These are phyloP conservation scores for Anthracocystis walkeri DNA, from an alignment of 1,284 basidiomycete species.

Conservation along the genomic window DNA sequence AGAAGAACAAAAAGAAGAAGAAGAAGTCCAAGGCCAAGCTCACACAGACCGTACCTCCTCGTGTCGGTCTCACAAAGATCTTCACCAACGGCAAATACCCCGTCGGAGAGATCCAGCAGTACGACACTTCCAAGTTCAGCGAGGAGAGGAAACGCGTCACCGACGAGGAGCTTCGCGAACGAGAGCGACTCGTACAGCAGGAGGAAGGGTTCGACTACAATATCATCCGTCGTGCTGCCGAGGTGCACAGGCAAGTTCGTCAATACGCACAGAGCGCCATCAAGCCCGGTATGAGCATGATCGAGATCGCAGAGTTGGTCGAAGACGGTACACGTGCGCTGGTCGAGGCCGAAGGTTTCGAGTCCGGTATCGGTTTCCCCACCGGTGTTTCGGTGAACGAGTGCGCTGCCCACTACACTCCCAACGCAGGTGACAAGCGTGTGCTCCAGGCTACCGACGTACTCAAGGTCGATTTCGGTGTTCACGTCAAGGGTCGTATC, in stretches of 20 bases:
- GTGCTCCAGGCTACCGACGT: conserved; percentile 87
- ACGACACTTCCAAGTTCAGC: conserved; percentile 73
- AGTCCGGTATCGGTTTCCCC: conserved; percentile 93
- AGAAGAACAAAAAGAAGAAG: conserved; percentile 87
- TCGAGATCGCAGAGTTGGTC: conserved; percentile 91
- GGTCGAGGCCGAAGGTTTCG: conserved; percentile 84
- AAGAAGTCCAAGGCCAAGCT: conserved; percentile 60
- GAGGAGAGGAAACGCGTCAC: conserved; percentile 82
- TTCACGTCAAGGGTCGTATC: conserved; percentile 95
- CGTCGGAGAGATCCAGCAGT: conserved; percentile 90
- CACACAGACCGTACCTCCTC: conserved; percentile 89
- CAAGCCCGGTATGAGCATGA: conserved; percentile 93
- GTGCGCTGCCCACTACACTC: conserved; percentile 96
- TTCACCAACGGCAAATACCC: conserved; percentile 89
- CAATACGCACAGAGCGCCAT: conserved; percentile 83
- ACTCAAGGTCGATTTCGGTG: conserved; percentile 96
- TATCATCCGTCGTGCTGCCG: conserved; percentile 88
- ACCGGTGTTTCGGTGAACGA: conserved; percentile 94
- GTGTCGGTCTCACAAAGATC: conserved; percentile 87
- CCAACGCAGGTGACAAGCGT: conserved; percentile 93
- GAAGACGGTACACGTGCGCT: conserved; percentile 82
- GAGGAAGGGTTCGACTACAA: conserved; percentile 77
- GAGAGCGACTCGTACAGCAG: conserved; percentile 75
- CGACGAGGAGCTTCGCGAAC: conserved; percentile 87
- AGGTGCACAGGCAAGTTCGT: conserved; percentile 92